Base-by-base conservation (phyloP, 331 rosid species). In the Malus hybrid region DNA sequence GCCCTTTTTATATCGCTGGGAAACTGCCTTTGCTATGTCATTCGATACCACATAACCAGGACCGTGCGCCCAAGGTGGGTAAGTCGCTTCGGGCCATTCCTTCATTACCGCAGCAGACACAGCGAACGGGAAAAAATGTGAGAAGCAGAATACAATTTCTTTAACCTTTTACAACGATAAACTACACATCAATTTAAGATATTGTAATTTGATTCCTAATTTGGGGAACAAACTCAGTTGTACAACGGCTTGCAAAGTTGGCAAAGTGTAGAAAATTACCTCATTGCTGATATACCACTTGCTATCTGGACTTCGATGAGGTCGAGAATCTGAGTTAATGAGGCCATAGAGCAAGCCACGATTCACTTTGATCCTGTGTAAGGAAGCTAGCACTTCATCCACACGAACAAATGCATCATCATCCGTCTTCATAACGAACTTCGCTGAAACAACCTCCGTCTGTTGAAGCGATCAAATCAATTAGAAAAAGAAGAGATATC, bases 61-160 rank as follows among this genome's bases (percentile, higher is more conserved):
- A 79, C 99, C 99, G 70, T 95, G 97, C 33, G 99, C 99, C 97
- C 97, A 95, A 20, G 97, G 92, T 33, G 99, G 99, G 83, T 95
- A 95, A 18, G 83, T 86, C 36, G 79, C 85, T 77, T 85, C 96
- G 12, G 81, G 88, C 97, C 97, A 95, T 90, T 92, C 99, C 99
- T 94, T 77, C 84, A 74, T 64, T 10, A 70, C 19, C 55, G 74
- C 7, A 71, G 74, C 73, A 39, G 46, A 39, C 46, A 39, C 70
- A 80, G 65, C 39, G 68, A 74, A 76, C 69, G 67, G 34, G 70
- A 60, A 68, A 13, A 36, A 34, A 65, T 31, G 32, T 28, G 59
- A 77, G 31, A 22, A 74, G 57, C 33, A 78, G 70, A 6, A 10
- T 6, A 32, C 5, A 2, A 18, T 69, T 5, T 16, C 60, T 14